phyloP scores from a whole-genome alignment of 352 stramenopile genomes.

The Globisporangium middletonii region DNA sequence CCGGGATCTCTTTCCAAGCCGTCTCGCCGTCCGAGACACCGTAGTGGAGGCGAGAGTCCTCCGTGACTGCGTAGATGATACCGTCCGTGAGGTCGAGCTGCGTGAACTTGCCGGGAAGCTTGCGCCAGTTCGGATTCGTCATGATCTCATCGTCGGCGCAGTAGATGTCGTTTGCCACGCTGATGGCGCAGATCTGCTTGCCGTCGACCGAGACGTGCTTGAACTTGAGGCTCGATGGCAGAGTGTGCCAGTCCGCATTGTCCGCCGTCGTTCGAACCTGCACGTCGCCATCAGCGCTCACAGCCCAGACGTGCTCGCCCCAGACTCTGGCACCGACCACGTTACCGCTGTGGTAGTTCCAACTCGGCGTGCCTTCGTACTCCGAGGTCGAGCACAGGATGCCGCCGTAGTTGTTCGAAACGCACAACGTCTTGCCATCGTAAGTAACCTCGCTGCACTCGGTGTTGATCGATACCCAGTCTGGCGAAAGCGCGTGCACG shows the following conservation, averaged over 20 bases:
- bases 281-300: slow-evolving; percentile 18
- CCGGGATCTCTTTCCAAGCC: slow-evolving; percentile 10
- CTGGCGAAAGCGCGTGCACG: slow-evolving; percentile 2
- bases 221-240: slow-evolving; percentile 19
- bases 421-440: slow-evolving; percentile 14
- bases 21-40: slow-evolving; percentile 18
- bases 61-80: slow-evolving; percentile 14
- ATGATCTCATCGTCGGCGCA: slow-evolving; percentile 19
- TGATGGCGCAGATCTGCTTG: slow-evolving; percentile 25
- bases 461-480: slow-evolving; percentile 5
- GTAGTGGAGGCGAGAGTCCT: slow-evolving; percentile 15
- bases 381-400: slow-evolving; percentile 11
- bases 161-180: slow-evolving; percentile 17
- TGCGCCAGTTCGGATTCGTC: slow-evolving; percentile 21
- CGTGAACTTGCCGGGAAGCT: slow-evolving; percentile 21
- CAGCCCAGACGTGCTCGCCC: slow-evolving; percentile 18
- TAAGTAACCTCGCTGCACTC: slow-evolving; percentile 8
- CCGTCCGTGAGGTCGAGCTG: slow-evolving; percentile 18
- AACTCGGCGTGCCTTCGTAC: not conserved
- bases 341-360: not conserved
- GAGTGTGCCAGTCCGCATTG: slow-evolving; percentile 13
- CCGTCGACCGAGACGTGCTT: slow-evolving; percentile 23
- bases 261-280: slow-evolving; percentile 1
- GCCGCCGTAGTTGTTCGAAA: slow-evolving; percentile 2
- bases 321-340: slow-evolving; percentile 17